Evolutionary conservation across 1,284 basidiomycete species (phyloP), one percentile per base, ranked within the genome.

Genomic region (Tylopilus sp.): DNA sequence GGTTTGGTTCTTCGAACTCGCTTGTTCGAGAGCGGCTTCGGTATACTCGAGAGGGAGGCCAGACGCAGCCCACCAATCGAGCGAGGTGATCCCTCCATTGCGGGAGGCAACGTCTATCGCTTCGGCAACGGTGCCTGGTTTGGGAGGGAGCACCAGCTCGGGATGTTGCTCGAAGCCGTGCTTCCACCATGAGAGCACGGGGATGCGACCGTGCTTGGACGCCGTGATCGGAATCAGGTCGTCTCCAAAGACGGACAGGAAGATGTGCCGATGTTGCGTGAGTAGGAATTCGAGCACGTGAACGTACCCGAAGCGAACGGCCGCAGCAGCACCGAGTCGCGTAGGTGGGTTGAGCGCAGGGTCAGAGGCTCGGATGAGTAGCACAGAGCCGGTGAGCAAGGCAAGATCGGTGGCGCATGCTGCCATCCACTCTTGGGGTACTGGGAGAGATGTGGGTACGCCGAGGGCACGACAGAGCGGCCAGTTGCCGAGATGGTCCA

Each of bases 131-230:
- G 80, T 74, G 15, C 64, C 68, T 6, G 72, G 64, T 48, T 73
- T 70, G 0, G 82, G 82, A 2, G 74, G 69, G 2, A 76, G 75
- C 16, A 87, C 64, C 12, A 79, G 67, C 45, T 79, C 76, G 13
- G 81, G 75, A 57, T 81, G 74, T 36, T 78, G 74, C 49, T 82
- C 76, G 42, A 78, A 75, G 10, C 73, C 78, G 50, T 82, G 75
- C 56, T 83, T 82, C 87, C 88, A 92, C 84, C 89, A 92, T 10
- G 81, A 77, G 31, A 92, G 77, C 4, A 90, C 81, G n/a, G 74
- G 64, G 3, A 76, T 78, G 28, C 89, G 81, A 6, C 88, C 86
- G 60, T 90, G 76, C 39, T 79, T 74, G 23, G 85, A 86, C 11
- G 89, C 89, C 49, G 78, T 80, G 46, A 82, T 79, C n/a, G 84